Evolutionary conservation across 257 asterid species (phyloP).

Genomic region (Solanum piurae): DNA sequence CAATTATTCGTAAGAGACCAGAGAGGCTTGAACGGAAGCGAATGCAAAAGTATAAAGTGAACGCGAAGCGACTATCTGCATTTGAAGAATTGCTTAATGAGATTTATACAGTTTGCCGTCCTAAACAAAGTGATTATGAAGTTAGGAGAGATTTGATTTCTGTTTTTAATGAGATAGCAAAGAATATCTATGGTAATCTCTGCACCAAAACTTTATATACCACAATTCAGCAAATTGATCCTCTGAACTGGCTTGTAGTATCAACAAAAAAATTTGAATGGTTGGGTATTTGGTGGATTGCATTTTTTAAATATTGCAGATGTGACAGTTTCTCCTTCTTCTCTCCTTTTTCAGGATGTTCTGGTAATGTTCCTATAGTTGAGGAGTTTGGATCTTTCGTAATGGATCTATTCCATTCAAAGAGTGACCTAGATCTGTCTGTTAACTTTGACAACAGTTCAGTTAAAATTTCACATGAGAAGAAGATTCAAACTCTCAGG

Average conservation of each 20-base stretch:
- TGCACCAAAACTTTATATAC: not conserved
- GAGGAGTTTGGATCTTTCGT: conserved; percentile 90
- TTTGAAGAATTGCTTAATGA: conserved; percentile 53
- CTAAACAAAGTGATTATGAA: conserved; percentile 52
- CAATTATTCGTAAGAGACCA: conserved; percentile 66
- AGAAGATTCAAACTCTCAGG: too few relatives aligned
- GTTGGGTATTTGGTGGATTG: not conserved
- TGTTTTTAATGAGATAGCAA: conserved; percentile 67
- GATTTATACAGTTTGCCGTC: conserved; percentile 43
- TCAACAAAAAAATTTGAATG: not conserved
- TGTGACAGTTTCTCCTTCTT: not conserved
- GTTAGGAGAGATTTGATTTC: conserved; percentile 50
- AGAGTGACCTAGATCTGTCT: conserved; percentile 45
- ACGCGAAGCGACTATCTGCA: conserved; percentile 21
- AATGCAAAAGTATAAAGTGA: conserved; percentile 30
- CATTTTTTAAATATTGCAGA: not conserved
- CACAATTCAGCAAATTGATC: not conserved
- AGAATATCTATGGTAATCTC: conserved; percentile 65
- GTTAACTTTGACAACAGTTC: too few relatives aligned
- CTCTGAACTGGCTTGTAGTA: not conserved
- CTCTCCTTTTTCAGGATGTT: conserved; percentile 27
- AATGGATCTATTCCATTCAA: conserved; percentile 75
- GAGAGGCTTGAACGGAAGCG: conserved; percentile 56
- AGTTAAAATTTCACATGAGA: too few relatives aligned
- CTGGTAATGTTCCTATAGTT: conserved; percentile 49